A percentile compares a stretch with the other conserved stretches of the same genome.
phyloP scores from a whole-genome alignment of 2,329 filamentous ascomycete genomes.

The Penicillium fuscoglaucum region DNA sequence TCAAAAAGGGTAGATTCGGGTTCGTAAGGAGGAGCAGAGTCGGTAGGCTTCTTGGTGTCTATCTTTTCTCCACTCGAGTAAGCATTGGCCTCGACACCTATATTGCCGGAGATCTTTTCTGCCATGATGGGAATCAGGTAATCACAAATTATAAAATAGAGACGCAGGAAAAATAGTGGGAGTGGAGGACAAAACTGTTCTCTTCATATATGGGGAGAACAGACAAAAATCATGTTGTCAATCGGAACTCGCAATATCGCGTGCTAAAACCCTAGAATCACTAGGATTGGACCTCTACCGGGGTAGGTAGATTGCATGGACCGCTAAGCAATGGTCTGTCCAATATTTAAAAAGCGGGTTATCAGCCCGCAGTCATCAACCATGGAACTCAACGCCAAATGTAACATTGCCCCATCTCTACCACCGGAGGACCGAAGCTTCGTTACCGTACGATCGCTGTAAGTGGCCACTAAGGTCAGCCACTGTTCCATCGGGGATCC shows the following conservation, averaged over 20 bases:
- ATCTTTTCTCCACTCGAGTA: slow-evolving; percentile 18
- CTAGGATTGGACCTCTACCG: not conserved
- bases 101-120: slow-evolving; percentile 12
- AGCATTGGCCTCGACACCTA: slow-evolving; percentile 14
- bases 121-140: slow-evolving; percentile 7
- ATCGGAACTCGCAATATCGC: not conserved
- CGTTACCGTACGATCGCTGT: not conserved
- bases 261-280: not conserved
- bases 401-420: not conserved
- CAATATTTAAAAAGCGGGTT: not conserved
- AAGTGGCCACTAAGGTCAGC: not conserved
- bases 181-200: not conserved
- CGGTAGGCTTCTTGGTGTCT: slow-evolving; percentile 23
- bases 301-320: not conserved
- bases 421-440: not conserved
- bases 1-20: slow-evolving; percentile 1
- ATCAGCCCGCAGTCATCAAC: not conserved
- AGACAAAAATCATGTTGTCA: not conserved
- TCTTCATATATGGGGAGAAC: not conserved
- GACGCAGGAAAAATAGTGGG: not conserved
- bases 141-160: not conserved
- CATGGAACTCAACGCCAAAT: not conserved
- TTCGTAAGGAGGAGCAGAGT: not conserved
- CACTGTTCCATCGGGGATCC: not conserved
- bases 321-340: not conserved